A percentile compares a stretch with the other conserved stretches of the same genome.
These are phyloP conservation scores for Alternaria conjuncta DNA, from an alignment of 2,329 filamentous ascomycete genomes.

Conservation along the genomic window DNA sequence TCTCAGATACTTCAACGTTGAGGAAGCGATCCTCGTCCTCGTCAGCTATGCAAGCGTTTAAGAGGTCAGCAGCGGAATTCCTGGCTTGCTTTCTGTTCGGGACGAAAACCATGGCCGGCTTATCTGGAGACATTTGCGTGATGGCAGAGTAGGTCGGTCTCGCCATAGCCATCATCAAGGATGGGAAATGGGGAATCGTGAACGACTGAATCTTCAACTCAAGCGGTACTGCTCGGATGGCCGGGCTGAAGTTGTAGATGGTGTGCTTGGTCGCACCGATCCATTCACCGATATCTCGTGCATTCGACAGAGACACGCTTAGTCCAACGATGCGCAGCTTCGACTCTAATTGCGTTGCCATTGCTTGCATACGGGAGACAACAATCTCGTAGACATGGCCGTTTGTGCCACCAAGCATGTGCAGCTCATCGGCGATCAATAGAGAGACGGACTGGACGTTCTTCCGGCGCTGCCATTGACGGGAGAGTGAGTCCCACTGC, in stretches of 20 bases:
- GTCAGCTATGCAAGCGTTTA: slow-evolving; percentile 85
- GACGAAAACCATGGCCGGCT: slow-evolving; percentile 90
- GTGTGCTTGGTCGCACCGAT: slow-evolving; percentile 97
- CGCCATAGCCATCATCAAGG: slow-evolving; percentile 97
- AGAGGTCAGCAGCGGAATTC: slow-evolving; percentile 81
- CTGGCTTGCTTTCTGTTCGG: slow-evolving; percentile 93
- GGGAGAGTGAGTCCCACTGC: slow-evolving; percentile 95
- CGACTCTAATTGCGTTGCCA: slow-evolving; percentile 84
- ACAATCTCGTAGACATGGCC: slow-evolving; percentile 96
- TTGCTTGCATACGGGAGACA: slow-evolving; percentile 97
- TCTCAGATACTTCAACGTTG: slow-evolving; percentile 80
- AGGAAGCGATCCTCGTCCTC: slow-evolving; percentile 95
- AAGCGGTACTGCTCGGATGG: slow-evolving; percentile 84
- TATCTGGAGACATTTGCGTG: slow-evolving; percentile 83
- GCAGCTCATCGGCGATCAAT: slow-evolving; percentile 94
- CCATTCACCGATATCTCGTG: slow-evolving; percentile 95
- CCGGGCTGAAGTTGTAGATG: slow-evolving; percentile 97
- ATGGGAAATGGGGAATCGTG: slow-evolving; percentile 94
- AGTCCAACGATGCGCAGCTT: slow-evolving; percentile 87
- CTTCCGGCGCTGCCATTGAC: slow-evolving; percentile 96
- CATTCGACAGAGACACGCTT: slow-evolving; percentile 90
- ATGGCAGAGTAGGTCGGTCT: slow-evolving; percentile 92
- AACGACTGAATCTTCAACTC: slow-evolving; percentile 96
- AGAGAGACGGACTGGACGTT: slow-evolving; percentile 89
- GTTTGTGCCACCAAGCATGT: slow-evolving; percentile 84